phyloP scores from a whole-genome alignment of 371 early-diverging fungal species.

The Scutellospora calospora region DNA sequence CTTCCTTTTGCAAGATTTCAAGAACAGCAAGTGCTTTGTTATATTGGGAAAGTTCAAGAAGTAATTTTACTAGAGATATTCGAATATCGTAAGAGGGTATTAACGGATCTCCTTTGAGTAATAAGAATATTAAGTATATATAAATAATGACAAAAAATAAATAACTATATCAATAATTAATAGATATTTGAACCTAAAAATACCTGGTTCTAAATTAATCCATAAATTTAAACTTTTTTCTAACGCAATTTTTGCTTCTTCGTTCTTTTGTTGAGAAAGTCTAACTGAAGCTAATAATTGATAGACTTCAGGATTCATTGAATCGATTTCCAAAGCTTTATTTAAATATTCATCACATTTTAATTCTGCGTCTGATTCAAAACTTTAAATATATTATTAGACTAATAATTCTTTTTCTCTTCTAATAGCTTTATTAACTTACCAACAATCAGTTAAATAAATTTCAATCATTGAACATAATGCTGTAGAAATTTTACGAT shows the following conservation, averaged over 20 bases:
- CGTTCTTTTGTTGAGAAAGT: constrained; percentile 82
- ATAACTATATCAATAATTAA: no score
- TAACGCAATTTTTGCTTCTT: constrained; percentile 82
- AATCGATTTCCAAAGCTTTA: constrained; percentile 75
- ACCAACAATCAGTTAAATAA: constrained; percentile 97
- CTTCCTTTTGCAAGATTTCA: constrained; percentile 83
- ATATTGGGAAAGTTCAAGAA: constrained; percentile 83
- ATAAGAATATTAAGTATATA: no score
- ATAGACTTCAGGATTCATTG: constrained; percentile 84
- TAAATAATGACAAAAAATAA: no score
- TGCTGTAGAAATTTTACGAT: constrained; percentile 80
- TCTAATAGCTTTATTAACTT: constrained; percentile 41
- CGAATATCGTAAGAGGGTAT: constrained; percentile 88
- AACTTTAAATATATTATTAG: constrained; percentile 58
- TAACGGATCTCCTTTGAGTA: constrained; percentile 45
- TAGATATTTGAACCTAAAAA: constrained; percentile 32
- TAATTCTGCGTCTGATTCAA: constrained; percentile 90
- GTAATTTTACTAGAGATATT: constrained; percentile 76
- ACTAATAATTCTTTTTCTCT: neutral
- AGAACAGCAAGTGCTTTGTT: constrained; percentile 83
- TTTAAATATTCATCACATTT: constrained; percentile 79
- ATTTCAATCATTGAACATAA: constrained; percentile 95
- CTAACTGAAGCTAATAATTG: constrained; percentile 91
- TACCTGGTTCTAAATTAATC: constrained; percentile 66
- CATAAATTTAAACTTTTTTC: constrained; percentile 78